These are phyloP conservation scores for Aspergillus leporis DNA, from an alignment of 495 filamentous ascomycete species.

Conservation along the genomic window DNA sequence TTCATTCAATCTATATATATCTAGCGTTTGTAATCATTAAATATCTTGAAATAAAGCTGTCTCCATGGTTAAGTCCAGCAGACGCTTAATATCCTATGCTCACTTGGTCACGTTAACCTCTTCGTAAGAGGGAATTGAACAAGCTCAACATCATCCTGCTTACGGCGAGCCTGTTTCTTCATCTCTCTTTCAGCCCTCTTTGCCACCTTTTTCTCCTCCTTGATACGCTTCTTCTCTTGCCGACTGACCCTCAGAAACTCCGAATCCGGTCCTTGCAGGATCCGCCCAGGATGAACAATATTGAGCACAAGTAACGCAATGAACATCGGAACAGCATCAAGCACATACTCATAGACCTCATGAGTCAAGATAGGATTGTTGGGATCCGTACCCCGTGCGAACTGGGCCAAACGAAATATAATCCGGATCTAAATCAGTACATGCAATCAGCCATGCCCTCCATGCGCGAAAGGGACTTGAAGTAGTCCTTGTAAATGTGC, in stretches of 20 bases:
- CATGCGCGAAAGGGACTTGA: not conserved
- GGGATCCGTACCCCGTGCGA: constrained; percentile 2
- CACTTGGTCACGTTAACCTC: no score
- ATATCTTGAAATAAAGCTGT: no score
- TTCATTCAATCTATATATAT: no score
- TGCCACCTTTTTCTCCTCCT: constrained; percentile 11
- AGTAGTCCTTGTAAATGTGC: no score
- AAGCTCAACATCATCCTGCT: no score
- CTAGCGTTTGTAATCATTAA: no score
- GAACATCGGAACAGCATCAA: constrained; percentile 19
- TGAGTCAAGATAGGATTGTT: constrained; percentile 10
- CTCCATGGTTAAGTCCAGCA: no score
- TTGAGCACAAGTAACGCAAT: constrained; percentile 8
- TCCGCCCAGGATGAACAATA: constrained; percentile 12
- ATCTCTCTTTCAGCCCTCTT: constrained; percentile 3
- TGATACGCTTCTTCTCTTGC: constrained; percentile 7
- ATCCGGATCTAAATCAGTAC: constrained; percentile 14
- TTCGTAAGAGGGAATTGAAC: no score
- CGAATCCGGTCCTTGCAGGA: not conserved
- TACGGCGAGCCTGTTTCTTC: not conserved
- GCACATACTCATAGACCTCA: constrained; percentile 16
- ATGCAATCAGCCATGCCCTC: not conserved
- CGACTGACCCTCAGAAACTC: constrained; percentile 10
- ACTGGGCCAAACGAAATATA: constrained; percentile 15
- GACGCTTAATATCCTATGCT: no score